These are phyloP conservation scores for Limonium bicolor DNA, from an alignment of 148 eudicot genomes.

Conservation along the genomic window DNA sequence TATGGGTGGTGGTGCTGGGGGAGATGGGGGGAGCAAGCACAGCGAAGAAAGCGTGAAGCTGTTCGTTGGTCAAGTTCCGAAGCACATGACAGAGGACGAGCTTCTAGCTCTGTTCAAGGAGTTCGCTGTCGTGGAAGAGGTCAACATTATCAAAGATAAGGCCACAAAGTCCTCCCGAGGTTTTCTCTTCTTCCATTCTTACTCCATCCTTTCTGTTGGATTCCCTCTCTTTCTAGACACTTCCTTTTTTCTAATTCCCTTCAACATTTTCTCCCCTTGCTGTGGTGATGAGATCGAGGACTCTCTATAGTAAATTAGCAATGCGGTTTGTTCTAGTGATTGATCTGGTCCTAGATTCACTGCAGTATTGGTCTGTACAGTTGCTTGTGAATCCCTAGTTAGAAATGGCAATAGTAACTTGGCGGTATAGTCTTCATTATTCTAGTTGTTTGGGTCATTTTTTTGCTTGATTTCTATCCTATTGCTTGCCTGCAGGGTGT, in stretches of 20 bases:
- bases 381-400: constrained; percentile 1
- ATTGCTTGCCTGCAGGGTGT: constrained; percentile 43
- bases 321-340: constrained; percentile 1
- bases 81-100: constrained; percentile 66
- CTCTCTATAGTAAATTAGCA: not conserved
- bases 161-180: constrained; percentile 80
- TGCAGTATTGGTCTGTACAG: not conserved
- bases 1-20: not conserved
- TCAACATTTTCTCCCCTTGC: constrained; percentile 1
- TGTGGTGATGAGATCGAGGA: constrained; percentile 11
- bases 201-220: too few species aligned
- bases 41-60: constrained; percentile 86
- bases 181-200: constrained; percentile 9
- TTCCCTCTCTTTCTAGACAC: too few species aligned
- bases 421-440: not conserved
- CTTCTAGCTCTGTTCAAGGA: constrained; percentile 56
- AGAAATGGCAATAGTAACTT: not conserved
- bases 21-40: constrained; percentile 9
- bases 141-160: constrained; percentile 93
- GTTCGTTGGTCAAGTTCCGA: constrained; percentile 97
- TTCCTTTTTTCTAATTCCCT: not conserved
- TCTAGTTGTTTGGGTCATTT: not conserved
- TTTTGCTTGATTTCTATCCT: not conserved
- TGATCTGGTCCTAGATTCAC: not conserved
- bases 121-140: constrained; percentile 62